These are phyloP conservation scores for Boletales sp. DNA, from an alignment of 768 basidiomycete genomes.

Conservation along the genomic window DNA sequence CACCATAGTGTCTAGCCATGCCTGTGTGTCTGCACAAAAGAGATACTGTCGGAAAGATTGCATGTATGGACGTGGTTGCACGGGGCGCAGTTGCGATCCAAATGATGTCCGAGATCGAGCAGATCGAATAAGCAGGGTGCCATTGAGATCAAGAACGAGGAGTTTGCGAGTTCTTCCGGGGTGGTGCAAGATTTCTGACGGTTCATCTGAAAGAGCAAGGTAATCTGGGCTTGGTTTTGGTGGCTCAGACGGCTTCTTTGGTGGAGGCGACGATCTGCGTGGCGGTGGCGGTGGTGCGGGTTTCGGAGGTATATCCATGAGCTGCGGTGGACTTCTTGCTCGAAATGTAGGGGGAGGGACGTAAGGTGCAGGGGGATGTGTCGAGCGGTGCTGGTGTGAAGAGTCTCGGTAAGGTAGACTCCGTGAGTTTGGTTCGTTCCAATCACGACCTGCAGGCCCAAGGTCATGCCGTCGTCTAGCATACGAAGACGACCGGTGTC, in stretches of 20 bases:
- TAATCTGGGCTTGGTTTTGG: constrained; percentile 34
- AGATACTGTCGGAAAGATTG: constrained; percentile 58
- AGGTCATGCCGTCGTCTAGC: constrained; percentile 5
- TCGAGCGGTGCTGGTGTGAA: constrained; percentile 10
- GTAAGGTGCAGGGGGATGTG: constrained; percentile 7
- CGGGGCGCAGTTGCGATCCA: constrained; percentile 30
- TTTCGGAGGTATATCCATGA: not conserved
- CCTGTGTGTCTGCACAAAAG: constrained; percentile 53
- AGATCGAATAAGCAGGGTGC: constrained; percentile 65
- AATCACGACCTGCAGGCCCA: constrained; percentile 1
- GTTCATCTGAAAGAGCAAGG: constrained; percentile 28
- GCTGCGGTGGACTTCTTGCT: constrained; percentile 5
- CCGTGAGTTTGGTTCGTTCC: constrained; percentile 5
- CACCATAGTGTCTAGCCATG: constrained; percentile 81
- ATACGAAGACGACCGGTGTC: constrained; percentile 7
- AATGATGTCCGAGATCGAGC: constrained; percentile 18
- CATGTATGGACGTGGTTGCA: constrained; percentile 67
- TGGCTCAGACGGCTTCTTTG: not conserved
- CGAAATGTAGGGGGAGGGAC: constrained; percentile 5
- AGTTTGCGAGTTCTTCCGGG: constrained; percentile 49
- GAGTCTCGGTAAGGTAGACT: constrained; percentile 1
- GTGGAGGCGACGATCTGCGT: constrained; percentile 3
- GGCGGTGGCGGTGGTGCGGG: not conserved
- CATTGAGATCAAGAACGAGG: constrained; percentile 65
- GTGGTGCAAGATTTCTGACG: constrained; percentile 25